phyloP scores from a whole-genome alignment of 1,139 yeast genomes.

The Scheffersomyces quercinus region DNA sequence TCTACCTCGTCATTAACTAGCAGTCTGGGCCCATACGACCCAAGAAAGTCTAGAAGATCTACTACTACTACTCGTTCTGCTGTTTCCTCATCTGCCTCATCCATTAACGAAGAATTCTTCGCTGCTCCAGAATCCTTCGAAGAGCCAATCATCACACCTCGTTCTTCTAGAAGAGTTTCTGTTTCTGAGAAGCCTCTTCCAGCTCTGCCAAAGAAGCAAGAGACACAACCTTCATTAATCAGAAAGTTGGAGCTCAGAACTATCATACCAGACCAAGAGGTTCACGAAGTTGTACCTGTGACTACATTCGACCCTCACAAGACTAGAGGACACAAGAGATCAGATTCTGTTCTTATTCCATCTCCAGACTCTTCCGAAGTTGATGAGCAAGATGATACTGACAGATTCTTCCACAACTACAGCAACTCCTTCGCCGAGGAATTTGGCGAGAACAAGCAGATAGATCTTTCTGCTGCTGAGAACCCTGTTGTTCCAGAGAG shows the following conservation, averaged over 20 bases:
- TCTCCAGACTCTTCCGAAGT: constrained; percentile 15
- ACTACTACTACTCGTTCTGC: constrained; percentile 11
- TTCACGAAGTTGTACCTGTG: constrained; percentile 5
- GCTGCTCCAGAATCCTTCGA: constrained; percentile 13
- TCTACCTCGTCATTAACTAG: constrained; percentile 12
- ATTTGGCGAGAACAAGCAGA: constrained; percentile 6
- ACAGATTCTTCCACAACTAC: constrained; percentile 4
- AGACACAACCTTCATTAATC: constrained; percentile 11
- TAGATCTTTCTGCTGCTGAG: neutral
- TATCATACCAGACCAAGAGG: constrained; percentile 7
- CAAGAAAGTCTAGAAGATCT: constrained; percentile 19
- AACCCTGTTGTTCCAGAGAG: neutral
- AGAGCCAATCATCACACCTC: constrained; percentile 7
- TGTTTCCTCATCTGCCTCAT: constrained; percentile 13
- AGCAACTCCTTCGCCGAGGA: constrained; percentile 6
- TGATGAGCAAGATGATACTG: constrained; percentile 13
- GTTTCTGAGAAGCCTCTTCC: constrained; percentile 3
- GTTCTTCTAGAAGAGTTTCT: constrained; percentile 7
- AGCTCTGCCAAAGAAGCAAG: constrained; percentile 5
- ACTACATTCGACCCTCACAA: constrained; percentile 20
- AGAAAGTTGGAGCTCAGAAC: constrained; percentile 12
- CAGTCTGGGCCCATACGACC: constrained; percentile 19
- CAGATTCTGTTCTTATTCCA: constrained; percentile 9
- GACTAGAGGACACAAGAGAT: constrained; percentile 13
- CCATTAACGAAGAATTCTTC: constrained; percentile 12